Conservation (phyloP, 768 basidiomycete genomes). For the Baorangia bicolor region DNA sequence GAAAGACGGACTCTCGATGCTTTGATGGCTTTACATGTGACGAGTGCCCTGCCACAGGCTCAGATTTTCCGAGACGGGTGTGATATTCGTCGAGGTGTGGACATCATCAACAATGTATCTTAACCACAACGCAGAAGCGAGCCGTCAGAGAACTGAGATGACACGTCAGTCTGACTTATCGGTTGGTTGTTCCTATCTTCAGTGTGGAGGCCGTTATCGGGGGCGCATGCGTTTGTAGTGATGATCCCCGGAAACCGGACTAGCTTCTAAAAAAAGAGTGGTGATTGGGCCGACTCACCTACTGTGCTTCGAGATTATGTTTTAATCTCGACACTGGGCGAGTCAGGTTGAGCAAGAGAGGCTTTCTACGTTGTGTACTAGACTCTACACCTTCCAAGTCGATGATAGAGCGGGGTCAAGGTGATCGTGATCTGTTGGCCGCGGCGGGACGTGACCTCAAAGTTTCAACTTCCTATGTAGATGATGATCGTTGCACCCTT, state of each 20-base stretch:
- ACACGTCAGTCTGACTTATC: background rate
- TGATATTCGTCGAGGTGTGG: too few species aligned
- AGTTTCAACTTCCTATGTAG: background rate
- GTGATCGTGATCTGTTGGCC: background rate
- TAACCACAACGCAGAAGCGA: too few species aligned
- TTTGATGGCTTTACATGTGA: too few species aligned
- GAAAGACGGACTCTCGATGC: too few species aligned
- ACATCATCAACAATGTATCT: too few species aligned
- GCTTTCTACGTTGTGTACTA: too few species aligned
- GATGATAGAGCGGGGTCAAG: background rate
- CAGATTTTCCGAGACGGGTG: too few species aligned
- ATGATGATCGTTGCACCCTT: background rate
- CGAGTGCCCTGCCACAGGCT: too few species aligned
- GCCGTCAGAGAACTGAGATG: too few species aligned
- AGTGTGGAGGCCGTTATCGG: background rate
- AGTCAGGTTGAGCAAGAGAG: background rate
- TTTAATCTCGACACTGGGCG: background rate
- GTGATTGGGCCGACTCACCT: background rate
- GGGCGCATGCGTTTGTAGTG: background rate
- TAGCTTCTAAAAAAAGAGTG: background rate
- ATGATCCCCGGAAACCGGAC: background rate
- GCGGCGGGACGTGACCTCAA: background rate
- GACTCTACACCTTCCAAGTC: background rate
- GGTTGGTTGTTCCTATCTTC: background rate
- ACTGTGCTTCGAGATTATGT: background rate